These are phyloP conservation scores for Aspergillus uvarum DNA, from an alignment of 2,329 filamentous ascomycete genomes.

Conservation along the genomic window DNA sequence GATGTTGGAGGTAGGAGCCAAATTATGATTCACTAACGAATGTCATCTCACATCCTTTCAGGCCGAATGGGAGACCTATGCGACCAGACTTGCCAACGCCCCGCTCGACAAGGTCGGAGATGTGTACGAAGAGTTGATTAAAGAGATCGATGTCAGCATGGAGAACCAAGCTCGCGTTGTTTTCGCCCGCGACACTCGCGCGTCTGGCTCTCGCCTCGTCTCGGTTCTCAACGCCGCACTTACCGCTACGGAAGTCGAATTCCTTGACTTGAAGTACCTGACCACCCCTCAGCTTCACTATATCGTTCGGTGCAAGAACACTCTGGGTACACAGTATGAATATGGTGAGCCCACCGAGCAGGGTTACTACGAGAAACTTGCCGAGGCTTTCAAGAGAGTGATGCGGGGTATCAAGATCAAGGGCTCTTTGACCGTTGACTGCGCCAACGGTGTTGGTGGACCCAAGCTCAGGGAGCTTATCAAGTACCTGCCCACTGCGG, in stretches of 20 bases:
- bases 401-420: constrained; percentile 73
- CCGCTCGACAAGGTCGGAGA: constrained; percentile 71
- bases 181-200: constrained; percentile 88
- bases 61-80: constrained; percentile 85
- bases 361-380: constrained; percentile 94
- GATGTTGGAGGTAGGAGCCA: constrained; percentile 75
- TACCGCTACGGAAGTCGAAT: constrained; percentile 70
- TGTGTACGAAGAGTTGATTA: constrained; percentile 72
- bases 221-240: constrained; percentile 76
- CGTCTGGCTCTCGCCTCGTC: constrained; percentile 82
- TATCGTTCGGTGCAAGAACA: constrained; percentile 91
- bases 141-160: constrained; percentile 73
- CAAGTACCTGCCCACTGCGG: constrained; percentile 71
- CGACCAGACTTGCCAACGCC: constrained; percentile 86
- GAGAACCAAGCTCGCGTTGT: constrained; percentile 73
- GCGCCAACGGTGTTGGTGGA: constrained; percentile 93
- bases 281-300: constrained; percentile 99
- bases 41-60: constrained; percentile 32
- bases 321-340: constrained; percentile 77
- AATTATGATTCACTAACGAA: background rate
- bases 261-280: constrained; percentile 82
- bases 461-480: constrained; percentile 85
- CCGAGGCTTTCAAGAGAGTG: constrained; percentile 77
- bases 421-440: constrained; percentile 81
- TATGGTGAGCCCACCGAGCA: constrained; percentile 87